Evolutionary conservation across 805 yeast species (phyloP), one percentile per base, ranked within the genome.

Genomic region (Spencermartinsiella europaea): DNA sequence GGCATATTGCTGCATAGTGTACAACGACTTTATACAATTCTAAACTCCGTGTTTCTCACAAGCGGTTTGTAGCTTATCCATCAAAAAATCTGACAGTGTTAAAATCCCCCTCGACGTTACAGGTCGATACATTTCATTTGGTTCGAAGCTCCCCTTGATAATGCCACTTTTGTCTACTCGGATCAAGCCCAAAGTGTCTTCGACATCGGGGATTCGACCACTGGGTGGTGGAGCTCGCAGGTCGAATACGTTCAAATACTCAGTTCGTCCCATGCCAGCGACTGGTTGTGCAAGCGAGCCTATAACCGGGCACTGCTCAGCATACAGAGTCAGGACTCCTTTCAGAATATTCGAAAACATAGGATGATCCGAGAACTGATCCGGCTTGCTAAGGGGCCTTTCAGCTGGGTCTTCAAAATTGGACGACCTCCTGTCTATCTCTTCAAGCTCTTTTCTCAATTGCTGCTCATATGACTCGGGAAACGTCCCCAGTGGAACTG

Each of bases 151-250:
- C 1, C 66, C 74, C 1, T 70, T 69, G 1, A 78, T 66, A 49
- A 86, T 82, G 59, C 40, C 40, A 15, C 15, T 17, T 4, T 42
- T 25, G 51, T 75, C 75, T 2, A 85, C 83, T 51, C 74, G 73
- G 7, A 85, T 80, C 56, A 81, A 83, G 0, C 95, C 95, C 43
- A 79, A 69, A 1, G 80, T 78, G 54, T 83, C 84, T 50, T 83
- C 86, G 5, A 83, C 75, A 17, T 81, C 84, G 1, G 91, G 87
- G 12, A 74, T 75, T 53, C 93, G 70, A 28, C 82, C 83, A 50
- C 75, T 77, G 19, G 74, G 67, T 1, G 91, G 88, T 1, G 78
- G 72, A 40, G 73, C 76, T 48, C 93, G 71, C 50, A 81, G 70
- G 60, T 85, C 95, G 54, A 77, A 82, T 38, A 86, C 75, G 5